A percentile compares a stretch with the other conserved stretches of the same genome.
These are phyloP conservation scores for Manihot esculenta DNA, from an alignment of 441 rosid species.

Conservation along the genomic window DNA sequence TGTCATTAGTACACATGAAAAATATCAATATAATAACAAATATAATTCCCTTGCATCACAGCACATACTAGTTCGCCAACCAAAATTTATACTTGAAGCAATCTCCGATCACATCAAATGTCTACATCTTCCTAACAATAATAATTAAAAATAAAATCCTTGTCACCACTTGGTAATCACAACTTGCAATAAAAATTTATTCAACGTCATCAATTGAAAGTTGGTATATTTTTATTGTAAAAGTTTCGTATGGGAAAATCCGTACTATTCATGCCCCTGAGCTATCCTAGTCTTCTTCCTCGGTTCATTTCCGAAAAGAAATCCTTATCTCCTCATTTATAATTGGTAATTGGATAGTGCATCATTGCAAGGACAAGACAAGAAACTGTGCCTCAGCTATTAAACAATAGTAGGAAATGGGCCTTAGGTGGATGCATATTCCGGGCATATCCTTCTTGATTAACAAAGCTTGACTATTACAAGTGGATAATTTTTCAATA, in stretches of 20 bases:
- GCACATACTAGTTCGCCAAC: too few relatives aligned
- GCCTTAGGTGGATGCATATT: background rate
- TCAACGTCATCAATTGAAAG: background rate
- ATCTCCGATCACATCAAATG: background rate
- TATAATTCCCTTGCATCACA: too few relatives aligned
- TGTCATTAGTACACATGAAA: too few relatives aligned
- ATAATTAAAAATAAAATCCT: background rate
- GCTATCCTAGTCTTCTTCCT: too few relatives aligned
- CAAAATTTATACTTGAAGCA: background rate
- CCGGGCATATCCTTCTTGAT: background rate
- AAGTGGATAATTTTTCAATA: background rate
- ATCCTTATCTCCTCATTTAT: background rate
- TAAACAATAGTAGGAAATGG: background rate
- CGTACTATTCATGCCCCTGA: background rate
- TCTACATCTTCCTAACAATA: background rate
- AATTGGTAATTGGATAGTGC: background rate
- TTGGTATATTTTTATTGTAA: background rate
- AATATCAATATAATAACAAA: too few relatives aligned
- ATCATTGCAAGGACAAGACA: background rate
- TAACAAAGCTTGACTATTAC: background rate
- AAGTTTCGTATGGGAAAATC: background rate
- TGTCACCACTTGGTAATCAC: background rate
- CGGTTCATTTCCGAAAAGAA: background rate
- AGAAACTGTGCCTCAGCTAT: background rate
- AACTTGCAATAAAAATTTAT: background rate